phyloP scores from a whole-genome alignment of 495 filamentous ascomycete species.

The Hypomontagnella monticulosa region DNA sequence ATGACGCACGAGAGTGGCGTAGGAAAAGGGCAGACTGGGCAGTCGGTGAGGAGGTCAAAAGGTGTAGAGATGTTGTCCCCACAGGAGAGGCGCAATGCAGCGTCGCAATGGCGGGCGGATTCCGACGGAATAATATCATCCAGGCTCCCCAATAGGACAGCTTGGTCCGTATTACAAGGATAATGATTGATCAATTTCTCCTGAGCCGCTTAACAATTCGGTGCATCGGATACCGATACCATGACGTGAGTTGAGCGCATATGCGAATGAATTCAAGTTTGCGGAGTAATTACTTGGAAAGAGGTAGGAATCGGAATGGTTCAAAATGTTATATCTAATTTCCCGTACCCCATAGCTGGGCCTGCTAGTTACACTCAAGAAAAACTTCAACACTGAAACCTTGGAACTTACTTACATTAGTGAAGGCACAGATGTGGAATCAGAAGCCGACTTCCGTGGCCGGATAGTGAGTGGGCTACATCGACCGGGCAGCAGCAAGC shows the following conservation, averaged over 20 bases:
- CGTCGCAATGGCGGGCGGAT: conserved; percentile 32
- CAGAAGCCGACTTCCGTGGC: too few species aligned
- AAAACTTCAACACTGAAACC: too few species aligned
- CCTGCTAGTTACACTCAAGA: too few species aligned
- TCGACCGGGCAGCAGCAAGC: too few species aligned
- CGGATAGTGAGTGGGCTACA: too few species aligned
- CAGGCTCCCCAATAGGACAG: conserved; percentile 22
- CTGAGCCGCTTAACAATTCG: conserved; percentile 16
- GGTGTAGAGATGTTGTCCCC: conserved; percentile 19
- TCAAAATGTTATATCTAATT: too few species aligned
- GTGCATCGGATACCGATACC: conserved; percentile 31
- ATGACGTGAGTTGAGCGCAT: neutral
- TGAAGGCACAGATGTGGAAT: too few species aligned
- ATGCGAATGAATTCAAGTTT: too few species aligned
- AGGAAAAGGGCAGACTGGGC: conserved; percentile 6
- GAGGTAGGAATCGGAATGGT: too few species aligned
- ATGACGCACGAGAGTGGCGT: conserved; percentile 5
- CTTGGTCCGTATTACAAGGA: conserved; percentile 6
- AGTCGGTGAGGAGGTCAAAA: conserved; percentile 23
- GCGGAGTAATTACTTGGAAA: too few species aligned
- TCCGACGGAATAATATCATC: conserved; percentile 30
- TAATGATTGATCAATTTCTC: conserved; percentile 12
- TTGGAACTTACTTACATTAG: too few species aligned
- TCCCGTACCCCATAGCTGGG: too few species aligned
- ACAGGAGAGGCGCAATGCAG: conserved; percentile 12